Percentiles rank a stretch among this genome's conserved stretches.
phyloP scores from a whole-genome alignment of 257 asterid genomes.

The Euphrasia confusa region DNA sequence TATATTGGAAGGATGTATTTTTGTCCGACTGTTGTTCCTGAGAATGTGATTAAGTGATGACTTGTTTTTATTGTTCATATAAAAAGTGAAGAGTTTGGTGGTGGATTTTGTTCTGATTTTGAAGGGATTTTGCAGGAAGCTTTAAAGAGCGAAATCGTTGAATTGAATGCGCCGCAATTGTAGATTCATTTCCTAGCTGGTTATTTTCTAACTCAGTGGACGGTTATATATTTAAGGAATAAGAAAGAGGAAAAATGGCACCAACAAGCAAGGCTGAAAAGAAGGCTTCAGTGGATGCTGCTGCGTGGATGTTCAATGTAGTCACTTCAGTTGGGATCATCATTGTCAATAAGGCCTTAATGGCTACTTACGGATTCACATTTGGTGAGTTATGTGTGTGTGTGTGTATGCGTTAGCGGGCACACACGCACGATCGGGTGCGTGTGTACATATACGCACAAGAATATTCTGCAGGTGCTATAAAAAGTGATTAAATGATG shows the following conservation, averaged over 20 bases:
- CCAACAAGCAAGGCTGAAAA: slow-evolving; percentile 74
- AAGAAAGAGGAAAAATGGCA: slow-evolving; percentile 47
- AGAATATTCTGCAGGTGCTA: not conserved
- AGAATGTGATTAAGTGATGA: slow-evolving; percentile 11
- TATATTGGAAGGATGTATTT: slow-evolving; percentile 1
- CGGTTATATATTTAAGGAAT: slow-evolving; percentile 20
- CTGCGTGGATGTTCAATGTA: slow-evolving; percentile 92
- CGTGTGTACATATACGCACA: not conserved
- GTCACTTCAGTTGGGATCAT: slow-evolving; percentile 96
- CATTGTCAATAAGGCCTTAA: slow-evolving; percentile 87
- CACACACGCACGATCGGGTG: too few species aligned
- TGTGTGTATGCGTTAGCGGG: too few species aligned
- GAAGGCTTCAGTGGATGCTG: slow-evolving; percentile 86
- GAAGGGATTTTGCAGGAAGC: slow-evolving; percentile 23
- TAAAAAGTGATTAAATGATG: not conserved
- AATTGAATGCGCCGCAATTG: slow-evolving; percentile 33
- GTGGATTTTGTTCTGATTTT: slow-evolving; percentile 19
- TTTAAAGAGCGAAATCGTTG: slow-evolving; percentile 13
- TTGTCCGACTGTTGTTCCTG: not conserved
- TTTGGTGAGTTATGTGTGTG: slow-evolving; percentile 50
- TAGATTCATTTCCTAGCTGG: slow-evolving; percentile 41
- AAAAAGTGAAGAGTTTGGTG: slow-evolving; percentile 7
- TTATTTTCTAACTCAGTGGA: slow-evolving; percentile 29
- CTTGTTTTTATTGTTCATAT: not conserved
- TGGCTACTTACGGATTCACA: slow-evolving; percentile 93